These are phyloP conservation scores for Pestalotiopsis sp. DNA, from an alignment of 2,329 filamentous ascomycete species.

Conservation along the genomic window DNA sequence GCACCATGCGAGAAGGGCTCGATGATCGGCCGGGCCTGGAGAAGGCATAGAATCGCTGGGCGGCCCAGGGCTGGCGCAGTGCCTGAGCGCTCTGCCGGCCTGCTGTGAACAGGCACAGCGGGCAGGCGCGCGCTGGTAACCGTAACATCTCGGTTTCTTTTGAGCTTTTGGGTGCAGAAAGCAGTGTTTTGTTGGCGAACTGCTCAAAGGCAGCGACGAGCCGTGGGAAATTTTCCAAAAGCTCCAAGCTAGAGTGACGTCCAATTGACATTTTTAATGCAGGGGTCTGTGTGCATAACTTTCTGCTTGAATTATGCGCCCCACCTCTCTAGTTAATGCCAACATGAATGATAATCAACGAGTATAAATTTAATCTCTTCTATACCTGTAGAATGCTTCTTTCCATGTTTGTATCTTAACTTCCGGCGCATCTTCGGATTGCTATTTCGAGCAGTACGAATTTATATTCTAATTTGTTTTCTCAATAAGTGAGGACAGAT, in stretches of 20 bases:
- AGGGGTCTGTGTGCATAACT: not conserved
- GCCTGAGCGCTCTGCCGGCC: conserved; percentile 9
- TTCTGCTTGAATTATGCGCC: not conserved
- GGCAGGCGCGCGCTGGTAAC: conserved; percentile 20
- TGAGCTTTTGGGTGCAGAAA: not conserved
- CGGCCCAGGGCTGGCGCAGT: conserved; percentile 14
- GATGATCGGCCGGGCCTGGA: conserved; percentile 10
- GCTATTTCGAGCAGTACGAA: no score
- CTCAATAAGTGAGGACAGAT: no score
- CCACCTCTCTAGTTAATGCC: not conserved
- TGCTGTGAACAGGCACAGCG: conserved; percentile 14
- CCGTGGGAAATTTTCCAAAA: not conserved
- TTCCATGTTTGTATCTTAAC: no score
- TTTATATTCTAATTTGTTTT: no score
- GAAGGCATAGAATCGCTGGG: conserved; percentile 13
- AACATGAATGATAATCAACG: not conserved
- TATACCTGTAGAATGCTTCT: no score
- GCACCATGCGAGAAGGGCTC: conserved; percentile 18
- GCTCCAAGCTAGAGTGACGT: not conserved
- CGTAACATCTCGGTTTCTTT: conserved; percentile 8
- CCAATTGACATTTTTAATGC: not conserved
- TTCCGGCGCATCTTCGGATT: no score
- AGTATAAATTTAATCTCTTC: no score
- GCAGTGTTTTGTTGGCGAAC: not conserved
- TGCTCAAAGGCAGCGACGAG: not conserved